These are phyloP conservation scores for Euphorbia peplus DNA, from an alignment of 345 rosid genomes.

Conservation along the genomic window DNA sequence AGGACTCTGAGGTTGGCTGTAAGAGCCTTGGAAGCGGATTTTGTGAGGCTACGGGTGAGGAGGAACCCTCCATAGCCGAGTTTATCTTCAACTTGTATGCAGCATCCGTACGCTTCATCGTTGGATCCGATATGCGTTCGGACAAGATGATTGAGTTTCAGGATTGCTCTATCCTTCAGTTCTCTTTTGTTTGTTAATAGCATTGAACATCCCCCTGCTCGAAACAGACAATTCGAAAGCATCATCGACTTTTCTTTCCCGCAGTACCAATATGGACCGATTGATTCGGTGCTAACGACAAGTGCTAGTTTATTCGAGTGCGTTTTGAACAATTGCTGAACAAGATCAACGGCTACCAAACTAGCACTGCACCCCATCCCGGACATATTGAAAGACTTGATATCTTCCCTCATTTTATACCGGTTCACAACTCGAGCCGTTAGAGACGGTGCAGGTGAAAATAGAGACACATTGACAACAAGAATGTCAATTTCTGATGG, in stretches of 20 bases:
- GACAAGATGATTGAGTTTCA: slow-evolving; percentile 45
- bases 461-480: slow-evolving; percentile 59
- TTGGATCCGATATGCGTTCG: slow-evolving; percentile 50
- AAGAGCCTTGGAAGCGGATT: slow-evolving; percentile 55
- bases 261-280: slow-evolving; percentile 67
- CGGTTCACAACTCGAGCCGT: slow-evolving; percentile 55
- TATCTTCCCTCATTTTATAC: slow-evolving; percentile 61
- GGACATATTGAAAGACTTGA: slow-evolving; percentile 62
- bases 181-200: slow-evolving; percentile 53
- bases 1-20: slow-evolving; percentile 49
- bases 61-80: slow-evolving; percentile 47
- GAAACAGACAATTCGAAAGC: slow-evolving; percentile 66
- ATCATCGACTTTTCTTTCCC: slow-evolving; percentile 81
- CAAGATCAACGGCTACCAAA: slow-evolving; percentile 45
- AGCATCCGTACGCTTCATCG: slow-evolving; percentile 65
- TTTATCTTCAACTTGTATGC: slow-evolving; percentile 59
- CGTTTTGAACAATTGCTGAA: slow-evolving; percentile 47
- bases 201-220: slow-evolving; percentile 72
- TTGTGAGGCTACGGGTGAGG: slow-evolving; percentile 48
- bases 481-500: slow-evolving; percentile 62
- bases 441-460: slow-evolving; percentile 63
- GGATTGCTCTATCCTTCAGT: slow-evolving; percentile 39
- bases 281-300: slow-evolving; percentile 74
- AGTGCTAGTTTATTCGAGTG: slow-evolving; percentile 41
- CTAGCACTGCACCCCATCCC: slow-evolving; percentile 75